Base-by-base conservation (phyloP, 1,284 basidiomycete species). In the Psilocybe mexicana region DNA sequence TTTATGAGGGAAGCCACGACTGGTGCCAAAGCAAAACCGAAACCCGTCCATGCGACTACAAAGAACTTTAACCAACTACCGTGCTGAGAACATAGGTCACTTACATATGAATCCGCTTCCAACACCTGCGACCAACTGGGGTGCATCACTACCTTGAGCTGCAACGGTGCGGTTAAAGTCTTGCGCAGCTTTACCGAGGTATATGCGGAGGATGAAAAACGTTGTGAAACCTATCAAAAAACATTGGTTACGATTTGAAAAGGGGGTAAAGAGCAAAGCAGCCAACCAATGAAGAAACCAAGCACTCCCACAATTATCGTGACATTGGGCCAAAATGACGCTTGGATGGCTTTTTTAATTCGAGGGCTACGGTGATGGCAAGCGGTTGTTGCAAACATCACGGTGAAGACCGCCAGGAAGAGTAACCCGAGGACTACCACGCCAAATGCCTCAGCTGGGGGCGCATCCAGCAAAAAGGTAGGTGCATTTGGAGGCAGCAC, bases 101-200 rank as follows among this genome's bases (percentile, higher is more conserved):
- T 69, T 60, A 92, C 90, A 90, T 52, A 84, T 86, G 65, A 92
- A 92, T 7, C 83, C 90, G 65, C 90, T 92, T 62, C 86, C 81
- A 26, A 79, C 76, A n/a, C 74, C 70, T 36, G 90, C 90, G 52
- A 85, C 74, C 43, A 92, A 74, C 48, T 83, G 72, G 1, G 88
- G 85, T 1, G 79, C 84, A 49, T 77, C 72, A 3, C 68, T 61
- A 26, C 84, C 86, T 58, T 79, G 78, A 24, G 78, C 69, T 30
- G 73, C 63, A 58, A 92, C 84, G 50, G 76, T 82, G 45, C 73
- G 70, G 69, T 92, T 92, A 73, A 92, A 92, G 66, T 92, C 89
- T 56, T 86, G 80, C 1, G 87, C 83, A 1, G 88, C 83, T 70
- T 91, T 91, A 26, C 85, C 90, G 61, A 90, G 89, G 84, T 88